These are phyloP conservation scores for Mycosphaerella arachidis DNA, from an alignment of 2,329 filamentous ascomycete species.

Conservation along the genomic window DNA sequence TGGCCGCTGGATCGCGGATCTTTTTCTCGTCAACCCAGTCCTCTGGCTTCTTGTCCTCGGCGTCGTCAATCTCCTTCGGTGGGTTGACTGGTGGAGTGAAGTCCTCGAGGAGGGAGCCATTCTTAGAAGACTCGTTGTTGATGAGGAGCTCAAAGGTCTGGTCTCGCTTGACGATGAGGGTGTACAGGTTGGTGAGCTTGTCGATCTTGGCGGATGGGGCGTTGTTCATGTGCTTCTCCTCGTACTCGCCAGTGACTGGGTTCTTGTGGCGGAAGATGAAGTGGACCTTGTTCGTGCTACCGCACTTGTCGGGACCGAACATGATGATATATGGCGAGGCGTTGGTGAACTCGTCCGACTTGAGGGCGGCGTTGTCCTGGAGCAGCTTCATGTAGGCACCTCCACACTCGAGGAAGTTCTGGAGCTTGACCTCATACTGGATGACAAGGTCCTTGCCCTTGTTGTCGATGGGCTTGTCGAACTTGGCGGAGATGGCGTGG, in stretches of 20 bases:
- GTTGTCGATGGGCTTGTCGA: conserved; percentile 93
- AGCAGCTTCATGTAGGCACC: conserved; percentile 99
- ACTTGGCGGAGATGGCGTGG: conserved; percentile 98
- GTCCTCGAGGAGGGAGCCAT: conserved; percentile 88
- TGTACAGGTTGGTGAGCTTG: conserved; percentile 94
- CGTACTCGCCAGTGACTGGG: conserved; percentile 98
- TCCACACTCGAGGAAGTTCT: conserved; percentile 94
- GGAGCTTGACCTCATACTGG: conserved; percentile 98
- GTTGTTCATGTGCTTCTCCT: conserved; percentile 94
- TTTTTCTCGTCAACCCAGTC: conserved; percentile 93
- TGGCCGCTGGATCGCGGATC: conserved; percentile 87
- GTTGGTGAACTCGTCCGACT: conserved; percentile 97
- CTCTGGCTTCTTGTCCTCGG: conserved; percentile 87
- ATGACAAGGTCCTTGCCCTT: conserved; percentile 96
- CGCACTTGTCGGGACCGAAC: conserved; percentile 99
- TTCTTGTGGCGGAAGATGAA: conserved; percentile 99
- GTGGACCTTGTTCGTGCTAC: conserved; percentile 92
- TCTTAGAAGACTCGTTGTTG: conserved; percentile 82
- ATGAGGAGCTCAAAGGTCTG: conserved; percentile 92
- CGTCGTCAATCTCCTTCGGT: conserved; percentile 86
- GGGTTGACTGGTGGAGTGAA: conserved; percentile 94
- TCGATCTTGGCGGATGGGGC: conserved; percentile 80
- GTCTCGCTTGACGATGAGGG: conserved; percentile 91
- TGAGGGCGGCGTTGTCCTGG: conserved; percentile 93
- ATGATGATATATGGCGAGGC: conserved; percentile 97